Evolutionary conservation across 2,329 filamentous ascomycete species (phyloP).

Genomic region (Grosmannia serpens): DNA sequence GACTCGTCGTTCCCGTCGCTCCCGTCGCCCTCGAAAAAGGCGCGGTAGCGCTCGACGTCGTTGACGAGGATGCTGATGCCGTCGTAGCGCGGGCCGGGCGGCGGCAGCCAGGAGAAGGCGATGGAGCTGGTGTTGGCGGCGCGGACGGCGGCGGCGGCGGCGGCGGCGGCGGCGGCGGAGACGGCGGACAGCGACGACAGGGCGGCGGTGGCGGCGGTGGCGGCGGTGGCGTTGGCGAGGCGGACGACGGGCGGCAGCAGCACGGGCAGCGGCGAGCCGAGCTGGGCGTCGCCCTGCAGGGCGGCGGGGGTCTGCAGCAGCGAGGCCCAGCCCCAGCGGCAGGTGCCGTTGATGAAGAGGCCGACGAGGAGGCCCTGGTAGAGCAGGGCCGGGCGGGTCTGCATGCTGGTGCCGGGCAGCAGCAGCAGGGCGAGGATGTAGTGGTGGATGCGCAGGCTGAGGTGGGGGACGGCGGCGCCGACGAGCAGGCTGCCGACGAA

Average conservation of each 20-base stretch:
- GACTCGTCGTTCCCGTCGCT: neutral
- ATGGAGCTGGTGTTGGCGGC: slow-evolving; percentile 49
- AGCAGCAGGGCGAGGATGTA: slow-evolving; percentile 84
- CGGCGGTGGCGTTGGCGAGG: slow-evolving; percentile 15
- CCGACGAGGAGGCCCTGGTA: slow-evolving; percentile 87
- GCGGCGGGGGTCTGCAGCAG: slow-evolving; percentile 72
- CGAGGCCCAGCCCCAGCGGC: slow-evolving; percentile 85
- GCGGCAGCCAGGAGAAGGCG: slow-evolving; percentile 42
- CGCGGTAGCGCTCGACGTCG: slow-evolving; percentile 71
- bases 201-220: slow-evolving; percentile 3
- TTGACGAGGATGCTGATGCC: slow-evolving; percentile 74
- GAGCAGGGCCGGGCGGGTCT: slow-evolving; percentile 71
- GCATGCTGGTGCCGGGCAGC: slow-evolving; percentile 77
- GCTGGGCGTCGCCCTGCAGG: slow-evolving; percentile 56
- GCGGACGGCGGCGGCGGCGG: neutral
- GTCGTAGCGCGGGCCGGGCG: slow-evolving; percentile 46
- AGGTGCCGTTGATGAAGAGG: slow-evolving; percentile 87
- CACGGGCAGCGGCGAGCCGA: slow-evolving; percentile 48
- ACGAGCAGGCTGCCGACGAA: slow-evolving; percentile 57
- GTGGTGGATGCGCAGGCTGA: slow-evolving; percentile 84
- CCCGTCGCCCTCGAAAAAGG: slow-evolving; percentile 48
- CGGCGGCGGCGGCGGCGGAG: neutral
- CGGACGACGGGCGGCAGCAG: slow-evolving; percentile 36
- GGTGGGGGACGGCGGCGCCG: slow-evolving; percentile 59
- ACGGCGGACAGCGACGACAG: neutral